Percentiles rank a stretch among this genome's conserved stretches.
phyloP scores from a whole-genome alignment of 2,329 filamentous ascomycete genomes.

The Teratosphaeriaceae sp. region DNA sequence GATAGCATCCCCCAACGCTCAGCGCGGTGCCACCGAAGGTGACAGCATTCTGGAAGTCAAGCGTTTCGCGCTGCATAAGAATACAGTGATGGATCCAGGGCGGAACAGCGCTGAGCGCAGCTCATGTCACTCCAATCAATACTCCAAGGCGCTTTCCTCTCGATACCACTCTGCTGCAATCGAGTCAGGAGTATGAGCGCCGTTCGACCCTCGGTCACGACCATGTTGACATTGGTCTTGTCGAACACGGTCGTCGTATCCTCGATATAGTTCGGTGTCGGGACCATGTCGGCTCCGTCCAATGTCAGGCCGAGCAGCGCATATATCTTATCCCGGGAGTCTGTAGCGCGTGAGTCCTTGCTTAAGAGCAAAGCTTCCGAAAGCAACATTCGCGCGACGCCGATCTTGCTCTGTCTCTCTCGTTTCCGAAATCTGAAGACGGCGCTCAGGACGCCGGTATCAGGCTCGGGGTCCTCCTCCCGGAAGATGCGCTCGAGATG shows the following conservation, averaged over 20 bases:
- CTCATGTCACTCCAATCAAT: too few relatives aligned
- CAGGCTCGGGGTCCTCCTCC: neutral
- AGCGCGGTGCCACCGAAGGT: too few relatives aligned
- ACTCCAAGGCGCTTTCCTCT: too few relatives aligned
- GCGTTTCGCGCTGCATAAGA: too few relatives aligned
- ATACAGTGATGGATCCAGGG: too few relatives aligned
- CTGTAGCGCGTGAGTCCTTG: neutral
- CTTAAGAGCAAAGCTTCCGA: neutral
- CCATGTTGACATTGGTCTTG: neutral
- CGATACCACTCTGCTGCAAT: too few relatives aligned
- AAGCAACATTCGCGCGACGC: neutral
- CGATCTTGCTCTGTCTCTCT: neutral
- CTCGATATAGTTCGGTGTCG: conserved; percentile 3
- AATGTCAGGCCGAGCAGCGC: neutral
- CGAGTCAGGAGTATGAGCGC: neutral
- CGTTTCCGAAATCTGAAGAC: neutral
- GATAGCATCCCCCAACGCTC: too few relatives aligned
- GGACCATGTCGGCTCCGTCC: conserved; percentile 1
- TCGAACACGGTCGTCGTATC: neutral
- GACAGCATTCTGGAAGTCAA: too few relatives aligned
- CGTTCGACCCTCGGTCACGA: neutral
- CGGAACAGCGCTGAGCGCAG: too few relatives aligned
- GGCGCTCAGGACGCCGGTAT: neutral
- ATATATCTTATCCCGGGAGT: neutral
- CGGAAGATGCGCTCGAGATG: too few relatives aligned